Base-by-base conservation (phyloP, 257 asterid species). In the Ajuga chamaepitys region DNA sequence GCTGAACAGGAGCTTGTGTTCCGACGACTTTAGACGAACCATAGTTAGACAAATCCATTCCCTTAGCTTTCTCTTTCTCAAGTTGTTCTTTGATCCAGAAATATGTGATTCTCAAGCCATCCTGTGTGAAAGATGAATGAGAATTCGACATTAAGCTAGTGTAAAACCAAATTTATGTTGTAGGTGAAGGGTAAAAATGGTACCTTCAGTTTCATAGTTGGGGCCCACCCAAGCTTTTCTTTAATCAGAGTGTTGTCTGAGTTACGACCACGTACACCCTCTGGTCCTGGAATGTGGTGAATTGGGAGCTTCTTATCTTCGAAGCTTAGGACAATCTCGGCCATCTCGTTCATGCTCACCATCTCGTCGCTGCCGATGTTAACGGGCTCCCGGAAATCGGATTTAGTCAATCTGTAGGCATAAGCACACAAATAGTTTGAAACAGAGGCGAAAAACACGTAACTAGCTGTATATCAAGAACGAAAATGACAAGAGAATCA, bases 271-370 rank as follows among this genome's bases (percentile, higher is more conserved):
- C 95, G 95, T 0, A 86, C 95, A 13, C 95, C 95, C 74, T 88
- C 96, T 3, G 96, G 96, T 48, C 95, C 96, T 0, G 95, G 96
- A 74, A 88, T 86, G 74, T 86, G 95, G n/a, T 86, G 81, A 72
- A 88, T 88, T 0, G 96, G 95, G 35, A 84, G 84, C 55, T 74
- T 84, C 88, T 88, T 88, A 59, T 78, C 37, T 55, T 87, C 97
- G 40, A 90, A 90, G 80, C 95, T 78, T 30, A 78, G 82, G 55
- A 90, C 89, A 37, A 90, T 90, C 85, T 85, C 97, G 32, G 95
- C 95, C 97, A 90, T 90, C 75, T 85, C 97, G 34, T 90, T 90
- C 97, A 90, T 90, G 88, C 97, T 90, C 18, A 90, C 97, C 95
- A 85, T 85, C 77, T 90, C 97, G 63, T 90, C 95, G 10, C 97